A percentile compares a stretch with the other conserved stretches of the same genome.
Evolutionary conservation across 306 rosid genomes (phyloP).

Genomic region (Phaseolus lunatus): DNA sequence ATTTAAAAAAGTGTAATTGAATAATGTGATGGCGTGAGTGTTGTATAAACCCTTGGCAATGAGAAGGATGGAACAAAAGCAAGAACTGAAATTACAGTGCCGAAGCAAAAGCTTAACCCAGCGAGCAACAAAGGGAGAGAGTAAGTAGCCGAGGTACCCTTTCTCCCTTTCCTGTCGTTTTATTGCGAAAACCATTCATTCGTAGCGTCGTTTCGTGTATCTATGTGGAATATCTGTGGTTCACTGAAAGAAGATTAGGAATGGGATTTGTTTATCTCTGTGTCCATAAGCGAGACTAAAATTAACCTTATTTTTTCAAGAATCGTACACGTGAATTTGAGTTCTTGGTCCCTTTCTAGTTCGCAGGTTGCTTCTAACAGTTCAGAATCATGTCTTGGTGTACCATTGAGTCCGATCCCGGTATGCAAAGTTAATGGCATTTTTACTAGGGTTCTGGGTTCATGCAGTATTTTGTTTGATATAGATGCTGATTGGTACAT

Average conservation of each 20-base stretch:
- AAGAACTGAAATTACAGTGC: conserved; percentile 14
- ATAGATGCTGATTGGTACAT: conserved; percentile 18
- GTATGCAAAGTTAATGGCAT: conserved; percentile 48
- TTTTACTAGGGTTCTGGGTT: conserved; percentile 31
- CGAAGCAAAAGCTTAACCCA: neutral
- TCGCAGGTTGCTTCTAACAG: conserved; percentile 54
- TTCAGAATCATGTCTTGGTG: conserved; percentile 92
- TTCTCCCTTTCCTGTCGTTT: conserved; percentile 19
- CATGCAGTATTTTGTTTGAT: neutral
- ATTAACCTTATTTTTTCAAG: neutral
- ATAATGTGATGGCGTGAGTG: neutral
- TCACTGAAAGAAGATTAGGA: conserved; percentile 7
- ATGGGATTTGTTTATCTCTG: neutral
- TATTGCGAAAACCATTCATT: neutral
- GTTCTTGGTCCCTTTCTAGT: neutral
- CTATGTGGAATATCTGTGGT: neutral
- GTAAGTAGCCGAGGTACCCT: neutral
- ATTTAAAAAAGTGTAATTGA: neutral
- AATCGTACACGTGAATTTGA: neutral
- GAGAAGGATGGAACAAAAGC: neutral
- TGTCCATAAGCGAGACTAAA: neutral
- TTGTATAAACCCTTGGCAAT: conserved; percentile 27
- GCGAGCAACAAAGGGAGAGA: neutral
- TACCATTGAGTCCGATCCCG: conserved; percentile 99
- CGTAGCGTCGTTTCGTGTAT: neutral